Evolutionary conservation across 208 protist genomes (phyloP).

Genomic region (Trypanosoma melophagium): DNA sequence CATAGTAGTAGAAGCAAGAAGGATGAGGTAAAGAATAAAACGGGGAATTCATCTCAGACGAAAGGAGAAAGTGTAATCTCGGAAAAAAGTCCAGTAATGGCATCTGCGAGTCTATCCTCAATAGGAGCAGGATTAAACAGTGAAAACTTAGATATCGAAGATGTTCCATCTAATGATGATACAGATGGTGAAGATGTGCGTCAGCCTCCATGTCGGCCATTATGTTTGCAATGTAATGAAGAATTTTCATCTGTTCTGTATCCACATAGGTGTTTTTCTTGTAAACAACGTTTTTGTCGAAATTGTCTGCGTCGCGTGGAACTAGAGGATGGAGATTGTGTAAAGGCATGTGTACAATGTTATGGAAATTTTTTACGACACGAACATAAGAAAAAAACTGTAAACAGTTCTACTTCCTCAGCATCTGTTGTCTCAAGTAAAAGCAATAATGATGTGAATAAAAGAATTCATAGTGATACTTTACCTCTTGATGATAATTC

Average conservation of each 20-base stretch:
- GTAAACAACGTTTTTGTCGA: slow-evolving; percentile 57
- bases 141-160: slow-evolving; percentile 3
- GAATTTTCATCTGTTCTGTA: slow-evolving; percentile 64
- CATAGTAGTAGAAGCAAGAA: no score
- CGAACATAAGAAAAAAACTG: slow-evolving; percentile 18
- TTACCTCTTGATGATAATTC: slow-evolving; percentile 13
- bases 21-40: no score
- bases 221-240: slow-evolving; percentile 56
- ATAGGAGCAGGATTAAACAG: no score
- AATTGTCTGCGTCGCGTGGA: slow-evolving; percentile 46
- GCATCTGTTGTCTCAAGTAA: slow-evolving; percentile 10
- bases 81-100: not conserved
- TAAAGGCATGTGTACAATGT: slow-evolving; percentile 56
- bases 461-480: not conserved
- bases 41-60: no score
- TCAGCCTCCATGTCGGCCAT: slow-evolving; percentile 32
- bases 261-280: slow-evolving; percentile 72
- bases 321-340: slow-evolving; percentile 26
- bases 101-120: no score
- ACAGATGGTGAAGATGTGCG: slow-evolving; percentile 39
- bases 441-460: not conserved
- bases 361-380: slow-evolving; percentile 62
- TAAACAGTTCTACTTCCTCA: slow-evolving; percentile 2
- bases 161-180: slow-evolving; percentile 19
- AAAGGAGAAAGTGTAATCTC: not conserved